A percentile compares a stretch with the other conserved stretches of the same genome.
These are phyloP conservation scores for Solanum appendiculatum DNA, from an alignment of 257 asterid species.

Conservation along the genomic window DNA sequence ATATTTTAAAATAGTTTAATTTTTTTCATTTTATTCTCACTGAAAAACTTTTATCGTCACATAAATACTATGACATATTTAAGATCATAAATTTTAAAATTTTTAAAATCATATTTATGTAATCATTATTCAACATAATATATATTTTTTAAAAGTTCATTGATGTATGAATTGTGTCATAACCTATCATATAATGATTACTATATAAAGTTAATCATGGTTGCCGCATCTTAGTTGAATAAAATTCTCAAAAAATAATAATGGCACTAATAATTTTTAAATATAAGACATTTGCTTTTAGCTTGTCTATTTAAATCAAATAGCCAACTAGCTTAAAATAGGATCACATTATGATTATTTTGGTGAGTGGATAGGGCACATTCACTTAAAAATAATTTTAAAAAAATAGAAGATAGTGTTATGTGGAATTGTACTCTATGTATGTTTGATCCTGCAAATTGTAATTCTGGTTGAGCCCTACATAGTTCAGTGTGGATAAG, in stretches of 20 bases:
- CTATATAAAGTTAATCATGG: neutral
- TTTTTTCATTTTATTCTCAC: neutral
- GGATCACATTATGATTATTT: neutral
- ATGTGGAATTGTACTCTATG: neutral
- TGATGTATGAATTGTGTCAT: neutral
- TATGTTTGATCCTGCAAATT: neutral
- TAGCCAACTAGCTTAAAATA: neutral
- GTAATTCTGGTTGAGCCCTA: too few species aligned
- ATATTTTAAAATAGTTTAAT: too few species aligned
- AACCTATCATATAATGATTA: neutral
- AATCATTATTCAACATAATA: too few species aligned
- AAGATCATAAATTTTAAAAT: neutral
- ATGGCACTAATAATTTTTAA: neutral
- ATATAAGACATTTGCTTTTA: neutral
- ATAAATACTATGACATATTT: neutral
- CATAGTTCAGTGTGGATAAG: neutral
- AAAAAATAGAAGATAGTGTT: neutral
- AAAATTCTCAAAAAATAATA: neutral
- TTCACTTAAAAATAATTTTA: neutral
- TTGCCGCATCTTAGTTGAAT: neutral
- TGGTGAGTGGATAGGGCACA: neutral
- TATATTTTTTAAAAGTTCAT: neutral
- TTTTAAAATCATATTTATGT: neutral
- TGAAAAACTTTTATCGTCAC: rapidly evolving
- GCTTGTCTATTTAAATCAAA: neutral